Evolutionary conservation across 345 rosid species (phyloP), one percentile per base, ranked within the genome.

Genomic region (Corchorus capsularis): DNA sequence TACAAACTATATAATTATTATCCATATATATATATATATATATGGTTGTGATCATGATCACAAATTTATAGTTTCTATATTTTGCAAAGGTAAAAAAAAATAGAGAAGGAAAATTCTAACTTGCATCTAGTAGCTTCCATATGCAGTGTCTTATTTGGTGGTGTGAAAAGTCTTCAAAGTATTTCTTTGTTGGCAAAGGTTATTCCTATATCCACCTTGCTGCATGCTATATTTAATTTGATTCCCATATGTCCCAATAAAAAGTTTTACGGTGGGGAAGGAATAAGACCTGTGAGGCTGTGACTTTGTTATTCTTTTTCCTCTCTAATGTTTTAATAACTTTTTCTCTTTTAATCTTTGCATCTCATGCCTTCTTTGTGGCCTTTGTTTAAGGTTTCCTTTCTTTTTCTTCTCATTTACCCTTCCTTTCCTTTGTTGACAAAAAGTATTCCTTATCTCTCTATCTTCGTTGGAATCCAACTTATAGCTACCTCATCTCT

Each of bases 351-450:
- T 66, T 47, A 50, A 5, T 39, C 86, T 81, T 77, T 81, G 83
- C 63, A 84, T 84, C 83, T 79, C 35, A 72, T 84, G 59, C 87
- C 75, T 47, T 65, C 15, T 77, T 47, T 74, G 80, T 53, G 84
- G 82, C 76, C 76, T 32, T 49, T 13, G 66, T 64, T 80, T 64
- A 10, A 19, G 14, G 14, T 66, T 60, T 32, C 5, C 8, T 65
- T 19, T 17, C 8, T 46, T 20, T 0, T n/a, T 5, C 7, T 19
- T 14, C 50, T 17, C 46, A 8, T 41, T 15, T 65, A 9, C 52
- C 50, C 17, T 39, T 5, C 3, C 17, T 37, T 35, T 34, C 72
- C 5, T 64, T 56, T 65, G 4, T 16, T 52, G 39, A 20, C 3
- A 60, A 46, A 7, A 34, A n/a, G 7, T 46, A 70, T 78, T 71